A percentile compares a stretch with the other conserved stretches of the same genome.
These are phyloP conservation scores for Craspedostauros australis DNA, from an alignment of 108 stramenopile species.

Conservation along the genomic window DNA sequence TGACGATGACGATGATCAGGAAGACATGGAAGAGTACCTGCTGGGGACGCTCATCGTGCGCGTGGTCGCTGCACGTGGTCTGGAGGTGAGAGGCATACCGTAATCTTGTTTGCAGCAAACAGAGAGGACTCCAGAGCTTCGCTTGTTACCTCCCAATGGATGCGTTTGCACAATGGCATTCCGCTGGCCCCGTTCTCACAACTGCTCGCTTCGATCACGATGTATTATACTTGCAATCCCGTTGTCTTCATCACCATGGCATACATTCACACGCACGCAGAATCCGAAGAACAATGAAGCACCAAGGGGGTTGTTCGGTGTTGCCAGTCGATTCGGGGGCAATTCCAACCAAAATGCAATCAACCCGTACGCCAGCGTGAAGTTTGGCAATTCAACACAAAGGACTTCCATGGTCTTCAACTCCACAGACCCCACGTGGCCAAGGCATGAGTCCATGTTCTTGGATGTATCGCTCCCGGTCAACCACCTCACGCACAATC, in stretches of 20 bases:
- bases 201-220: no score
- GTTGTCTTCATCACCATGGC: no score
- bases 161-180: no score
- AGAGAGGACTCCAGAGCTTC: no score
- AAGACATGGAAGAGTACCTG: conserved; percentile 49
- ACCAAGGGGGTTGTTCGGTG: conserved; percentile 10
- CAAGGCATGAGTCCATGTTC: conserved; percentile 64
- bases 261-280: no score
- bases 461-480: conserved; percentile 70
- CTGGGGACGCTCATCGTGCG: conserved; percentile 76
- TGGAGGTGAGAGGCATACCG: no score
- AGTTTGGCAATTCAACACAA: conserved; percentile 53
- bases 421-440: conserved; percentile 62
- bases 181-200: no score
- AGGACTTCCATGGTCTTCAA: conserved; percentile 51
- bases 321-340: not conserved
- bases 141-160: no score
- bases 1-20: not conserved
- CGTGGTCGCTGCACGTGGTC: conserved; percentile 68
- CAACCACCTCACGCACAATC: conserved; percentile 6
- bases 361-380: conserved; percentile 59
- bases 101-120: no score
- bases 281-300: no score
- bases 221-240: not conserved
- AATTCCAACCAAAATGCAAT: conserved; percentile 13